These are phyloP conservation scores for Carex littledalei DNA, from an alignment of 176 grass and related monocot species.

Conservation along the genomic window DNA sequence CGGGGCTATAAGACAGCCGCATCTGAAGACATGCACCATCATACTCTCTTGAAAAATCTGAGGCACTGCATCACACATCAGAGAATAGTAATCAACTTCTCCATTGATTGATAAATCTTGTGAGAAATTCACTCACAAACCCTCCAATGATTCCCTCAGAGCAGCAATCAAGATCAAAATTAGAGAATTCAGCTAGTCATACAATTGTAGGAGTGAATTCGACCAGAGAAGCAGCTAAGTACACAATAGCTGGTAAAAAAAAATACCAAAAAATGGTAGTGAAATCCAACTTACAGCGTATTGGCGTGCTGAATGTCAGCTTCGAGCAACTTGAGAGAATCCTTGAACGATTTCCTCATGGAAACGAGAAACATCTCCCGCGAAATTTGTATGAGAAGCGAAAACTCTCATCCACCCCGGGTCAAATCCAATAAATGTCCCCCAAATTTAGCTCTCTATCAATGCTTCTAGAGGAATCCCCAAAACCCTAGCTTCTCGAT, in stretches of 20 bases:
- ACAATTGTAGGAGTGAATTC: background rate
- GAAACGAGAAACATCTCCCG: slow-evolving; percentile 47
- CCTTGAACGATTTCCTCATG: slow-evolving; percentile 88
- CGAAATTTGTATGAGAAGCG: background rate
- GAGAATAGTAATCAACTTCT: background rate
- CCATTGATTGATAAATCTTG: background rate
- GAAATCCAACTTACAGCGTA: slow-evolving; percentile 47
- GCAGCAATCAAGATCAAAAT: background rate
- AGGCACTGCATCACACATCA: slow-evolving; percentile 42
- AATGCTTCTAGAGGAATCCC: background rate
- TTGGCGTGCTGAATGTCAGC: slow-evolving; percentile 98
- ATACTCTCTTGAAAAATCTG: slow-evolving; percentile 80
- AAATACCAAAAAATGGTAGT: background rate
- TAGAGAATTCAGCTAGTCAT: background rate
- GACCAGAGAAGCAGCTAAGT: background rate
- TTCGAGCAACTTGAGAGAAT: slow-evolving; percentile 94
- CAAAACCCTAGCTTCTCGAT: slow-evolving; percentile 26
- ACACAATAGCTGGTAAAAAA: background rate
- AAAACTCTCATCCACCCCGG: slow-evolving; percentile 25
- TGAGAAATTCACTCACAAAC: background rate
- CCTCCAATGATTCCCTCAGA: background rate
- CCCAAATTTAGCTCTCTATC: background rate
- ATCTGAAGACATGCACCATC: slow-evolving; percentile 87
- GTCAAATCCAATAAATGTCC: background rate
- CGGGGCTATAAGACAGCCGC: slow-evolving; percentile 84